Base-by-base conservation (phyloP, 2,329 filamentous ascomycete genomes). In the Pseudogymnoascus sp. region DNA sequence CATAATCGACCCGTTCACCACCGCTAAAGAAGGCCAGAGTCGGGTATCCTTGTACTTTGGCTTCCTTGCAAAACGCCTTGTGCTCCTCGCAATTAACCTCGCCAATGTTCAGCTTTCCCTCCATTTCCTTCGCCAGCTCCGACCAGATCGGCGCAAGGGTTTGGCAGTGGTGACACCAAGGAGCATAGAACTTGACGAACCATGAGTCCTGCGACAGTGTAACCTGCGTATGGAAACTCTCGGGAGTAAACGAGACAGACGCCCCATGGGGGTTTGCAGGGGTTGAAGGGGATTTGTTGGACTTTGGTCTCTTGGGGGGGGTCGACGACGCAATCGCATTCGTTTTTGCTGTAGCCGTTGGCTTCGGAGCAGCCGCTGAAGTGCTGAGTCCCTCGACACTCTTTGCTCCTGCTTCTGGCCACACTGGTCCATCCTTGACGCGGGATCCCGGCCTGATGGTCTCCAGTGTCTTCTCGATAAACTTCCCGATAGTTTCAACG, bases 111-210 rank as follows among this genome's bases (percentile, higher is more conserved):
- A 99, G 84, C 67, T 85, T 87, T 47, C 89, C 90, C 75, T 92
- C 85, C 90, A 97, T 94, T 72, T 93, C 91, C 73, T 92, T 92
- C 50, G 90, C 90, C 76, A 99, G 85, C 70, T 93, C 89, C 66
- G 86, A 80, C 94, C 94, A 99, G 67, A 86, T 92, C 2, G 94
- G 90, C 37, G 89, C 91, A 82, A 99, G 86, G 38, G 90, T 90
- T 77, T 96, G 90, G 76, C 95, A 99, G 76, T 99, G 94, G 69
- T 87, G 86, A 75, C 94, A 99, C 94, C 93, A 97, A 5, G 94
- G 95, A 16, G 91, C 92, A 74, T 97, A 97, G 74, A 99, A 97
- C 76, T 99, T 99, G 80, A 99, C 86, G 73, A 99, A 97, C 94
- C 94, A 99, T 5, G 92, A 88, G 66, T 97, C 92, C 67, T 90